These are phyloP conservation scores for Suillus brevipes DNA, from an alignment of 768 basidiomycete genomes.

Conservation along the genomic window DNA sequence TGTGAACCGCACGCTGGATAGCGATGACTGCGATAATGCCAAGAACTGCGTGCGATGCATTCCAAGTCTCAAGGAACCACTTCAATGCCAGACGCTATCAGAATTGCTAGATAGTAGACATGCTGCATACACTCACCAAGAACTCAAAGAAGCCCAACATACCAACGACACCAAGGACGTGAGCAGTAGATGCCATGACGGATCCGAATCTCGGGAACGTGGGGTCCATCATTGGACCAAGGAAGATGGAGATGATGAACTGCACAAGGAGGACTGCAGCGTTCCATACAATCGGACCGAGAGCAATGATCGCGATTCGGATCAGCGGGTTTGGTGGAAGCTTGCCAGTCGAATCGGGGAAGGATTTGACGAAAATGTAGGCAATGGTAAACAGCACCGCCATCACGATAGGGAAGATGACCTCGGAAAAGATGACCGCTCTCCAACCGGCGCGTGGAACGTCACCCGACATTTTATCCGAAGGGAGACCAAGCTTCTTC, in stretches of 20 bases:
- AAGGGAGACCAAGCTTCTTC: constrained; percentile 94
- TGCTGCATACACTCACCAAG: constrained; percentile 55
- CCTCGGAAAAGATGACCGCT: constrained; percentile 84
- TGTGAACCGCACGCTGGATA: constrained; percentile 91
- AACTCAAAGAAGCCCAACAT: constrained; percentile 96
- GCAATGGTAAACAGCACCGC: constrained; percentile 84
- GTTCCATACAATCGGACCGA: constrained; percentile 97
- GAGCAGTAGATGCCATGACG: constrained; percentile 88
- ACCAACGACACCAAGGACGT: constrained; percentile 78
- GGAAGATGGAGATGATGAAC: constrained; percentile 89
- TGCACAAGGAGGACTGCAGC: constrained; percentile 82
- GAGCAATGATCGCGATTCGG: constrained; percentile 87
- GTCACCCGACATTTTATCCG: constrained; percentile 95
- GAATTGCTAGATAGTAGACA: background rate
- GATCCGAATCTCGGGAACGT: constrained; percentile 89
- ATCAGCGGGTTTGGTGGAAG: constrained; percentile 82
- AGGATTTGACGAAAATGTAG: constrained; percentile 92
- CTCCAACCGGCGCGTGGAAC: constrained; percentile 93
- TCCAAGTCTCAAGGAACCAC: constrained; percentile 96
- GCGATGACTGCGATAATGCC: constrained; percentile 90
- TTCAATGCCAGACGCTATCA: constrained; percentile 34
- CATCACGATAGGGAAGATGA: constrained; percentile 83
- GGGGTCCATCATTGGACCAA: constrained; percentile 86
- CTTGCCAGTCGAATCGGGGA: constrained; percentile 62
- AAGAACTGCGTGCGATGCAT: constrained; percentile 88